Conservation (phyloP, 139 green algal genomes). For the Closterium sp. region DNA sequence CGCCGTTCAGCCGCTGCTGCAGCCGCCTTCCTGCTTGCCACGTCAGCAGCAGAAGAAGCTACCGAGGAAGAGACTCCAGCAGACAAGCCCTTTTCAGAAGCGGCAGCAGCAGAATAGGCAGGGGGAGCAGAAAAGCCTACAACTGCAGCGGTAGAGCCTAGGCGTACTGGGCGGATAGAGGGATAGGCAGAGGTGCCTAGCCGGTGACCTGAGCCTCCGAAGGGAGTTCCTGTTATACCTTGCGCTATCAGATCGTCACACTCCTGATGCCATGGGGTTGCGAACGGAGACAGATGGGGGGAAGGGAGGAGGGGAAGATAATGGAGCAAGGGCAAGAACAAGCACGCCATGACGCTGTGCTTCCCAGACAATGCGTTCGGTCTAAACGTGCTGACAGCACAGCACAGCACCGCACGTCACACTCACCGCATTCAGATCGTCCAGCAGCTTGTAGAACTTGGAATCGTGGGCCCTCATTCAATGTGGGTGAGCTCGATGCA, state of each 20-base stretch:
- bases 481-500: conserved; percentile 87
- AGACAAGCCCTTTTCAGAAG: background rate
- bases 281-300: background rate
- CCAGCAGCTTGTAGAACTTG: conserved; percentile 85
- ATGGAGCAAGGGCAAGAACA: no score
- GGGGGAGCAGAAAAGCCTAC: no score
- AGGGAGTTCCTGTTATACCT: conserved; percentile 21
- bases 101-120: background rate
- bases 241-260: conserved; percentile 79
- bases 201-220: background rate
- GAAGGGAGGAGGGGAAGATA: no score
- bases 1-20: conserved; percentile 29
- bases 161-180: background rate
- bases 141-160: background rate
- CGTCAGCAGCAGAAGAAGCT: background rate
- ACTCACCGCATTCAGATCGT: conserved; percentile 70
- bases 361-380: no score
- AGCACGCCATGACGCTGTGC: no score
- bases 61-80: background rate
- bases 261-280: conserved; percentile 56
- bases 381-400: no score
- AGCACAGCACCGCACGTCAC: no score
- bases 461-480: conserved; percentile 62
- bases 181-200: background rate
- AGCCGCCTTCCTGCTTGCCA: background rate